These are phyloP conservation scores for Allium sativum DNA, from an alignment of 106 monocot genomes.

Conservation along the genomic window DNA sequence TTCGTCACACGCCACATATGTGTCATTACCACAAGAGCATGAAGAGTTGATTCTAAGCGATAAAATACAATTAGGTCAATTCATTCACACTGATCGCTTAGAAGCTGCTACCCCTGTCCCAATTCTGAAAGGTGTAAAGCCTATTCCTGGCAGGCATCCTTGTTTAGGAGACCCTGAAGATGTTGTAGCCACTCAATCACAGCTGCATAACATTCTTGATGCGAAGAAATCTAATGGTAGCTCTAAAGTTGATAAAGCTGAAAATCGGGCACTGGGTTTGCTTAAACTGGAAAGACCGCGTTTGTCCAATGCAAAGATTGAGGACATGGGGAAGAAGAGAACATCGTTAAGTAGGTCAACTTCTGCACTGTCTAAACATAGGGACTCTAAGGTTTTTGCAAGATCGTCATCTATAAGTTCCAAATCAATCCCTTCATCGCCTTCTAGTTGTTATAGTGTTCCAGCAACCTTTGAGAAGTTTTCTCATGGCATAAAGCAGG, in stretches of 20 bases:
- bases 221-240: constrained; percentile 1
- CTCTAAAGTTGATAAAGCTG: neutral
- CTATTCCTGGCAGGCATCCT: constrained; percentile 69
- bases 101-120: constrained; percentile 72
- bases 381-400: neutral
- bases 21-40: constrained; percentile 61
- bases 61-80: constrained; percentile 85
- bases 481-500: constrained; percentile 42
- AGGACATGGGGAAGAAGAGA: constrained; percentile 30
- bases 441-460: constrained; percentile 56
- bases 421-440: constrained; percentile 53
- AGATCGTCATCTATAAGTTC: constrained; percentile 33
- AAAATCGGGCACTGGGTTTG: constrained; percentile 4
- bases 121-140: constrained; percentile 48
- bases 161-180: constrained; percentile 79
- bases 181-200: constrained; percentile 40
- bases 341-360: constrained; percentile 33
- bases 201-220: constrained; percentile 20
- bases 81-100: constrained; percentile 63
- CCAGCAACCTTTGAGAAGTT: constrained; percentile 64
- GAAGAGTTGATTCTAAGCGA: constrained; percentile 84
- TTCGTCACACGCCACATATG: constrained; percentile 88
- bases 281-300: constrained; percentile 9
- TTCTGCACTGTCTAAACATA: constrained; percentile 39
- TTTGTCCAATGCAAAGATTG: constrained; percentile 17